Conservation (phyloP, 1,284 basidiomycete species). For the Coniferiporia sulphurascens region DNA sequence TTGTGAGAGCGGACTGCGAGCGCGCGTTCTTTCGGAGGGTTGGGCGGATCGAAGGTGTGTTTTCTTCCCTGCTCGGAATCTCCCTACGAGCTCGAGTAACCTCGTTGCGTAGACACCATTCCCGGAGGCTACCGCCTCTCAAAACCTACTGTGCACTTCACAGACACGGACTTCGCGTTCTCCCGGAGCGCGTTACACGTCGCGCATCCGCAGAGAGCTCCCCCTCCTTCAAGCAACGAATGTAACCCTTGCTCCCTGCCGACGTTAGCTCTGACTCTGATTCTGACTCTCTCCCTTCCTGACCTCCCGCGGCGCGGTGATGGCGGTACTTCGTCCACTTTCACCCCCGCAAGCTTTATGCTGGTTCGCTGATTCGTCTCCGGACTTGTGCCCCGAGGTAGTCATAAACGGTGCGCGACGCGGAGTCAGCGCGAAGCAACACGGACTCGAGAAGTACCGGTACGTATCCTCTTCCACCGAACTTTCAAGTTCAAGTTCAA, state of each 20-base stretch:
- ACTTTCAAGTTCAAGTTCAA: background rate
- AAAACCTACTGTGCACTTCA: slow-evolving; percentile 52
- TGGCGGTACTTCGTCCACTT: no score
- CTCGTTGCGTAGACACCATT: slow-evolving; percentile 24
- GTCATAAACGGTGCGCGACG: slow-evolving; percentile 74
- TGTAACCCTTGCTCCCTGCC: slow-evolving; percentile 36
- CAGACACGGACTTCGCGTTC: slow-evolving; percentile 51
- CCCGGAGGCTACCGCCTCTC: slow-evolving; percentile 43
- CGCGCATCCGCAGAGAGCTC: slow-evolving; percentile 26
- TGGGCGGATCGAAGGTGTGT: slow-evolving; percentile 32
- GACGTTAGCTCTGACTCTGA: slow-evolving; percentile 12
- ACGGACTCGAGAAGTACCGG: slow-evolving; percentile 58
- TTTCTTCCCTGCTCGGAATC: background rate
- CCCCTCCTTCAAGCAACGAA: slow-evolving; percentile 53
- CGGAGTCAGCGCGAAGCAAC: slow-evolving; percentile 67
- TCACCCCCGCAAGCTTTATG: slow-evolving; percentile 48
- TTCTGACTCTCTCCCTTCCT: no score
- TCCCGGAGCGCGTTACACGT: slow-evolving; percentile 41
- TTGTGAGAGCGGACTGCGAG: slow-evolving; percentile 52
- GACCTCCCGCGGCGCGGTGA: no score
- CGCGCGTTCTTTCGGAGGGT: slow-evolving; percentile 55
- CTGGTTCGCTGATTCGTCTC: slow-evolving; percentile 53
- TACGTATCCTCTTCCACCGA: slow-evolving; percentile 25
- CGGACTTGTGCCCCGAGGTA: slow-evolving; percentile 41
- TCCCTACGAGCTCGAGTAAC: no score